Percentiles rank a stretch among this genome's conserved stretches.
Evolutionary conservation across 768 basidiomycete species (phyloP).

Genomic region (Termitomyces sp.): DNA sequence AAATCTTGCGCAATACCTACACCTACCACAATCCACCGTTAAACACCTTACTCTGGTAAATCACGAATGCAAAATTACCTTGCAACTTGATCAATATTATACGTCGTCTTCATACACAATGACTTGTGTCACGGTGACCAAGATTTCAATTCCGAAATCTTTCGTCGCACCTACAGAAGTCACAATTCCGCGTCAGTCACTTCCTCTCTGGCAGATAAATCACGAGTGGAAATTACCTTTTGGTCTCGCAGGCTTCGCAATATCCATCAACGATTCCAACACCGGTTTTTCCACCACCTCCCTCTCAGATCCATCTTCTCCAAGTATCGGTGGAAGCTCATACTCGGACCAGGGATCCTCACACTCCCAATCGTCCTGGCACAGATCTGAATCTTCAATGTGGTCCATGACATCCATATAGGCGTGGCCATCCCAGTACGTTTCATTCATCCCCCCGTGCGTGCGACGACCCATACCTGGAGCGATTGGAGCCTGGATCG

Average conservation of each 20-base stretch:
- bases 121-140: too few species aligned
- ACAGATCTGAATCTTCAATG: neutral
- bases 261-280: constrained; percentile 9
- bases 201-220: too few species aligned
- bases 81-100: too few species aligned
- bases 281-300: neutral
- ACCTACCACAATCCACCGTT: neutral
- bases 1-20: constrained; percentile 11
- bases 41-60: too few species aligned
- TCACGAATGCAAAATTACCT: too few species aligned
- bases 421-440: constrained; percentile 6
- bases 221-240: constrained; percentile 3
- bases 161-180: too few species aligned
- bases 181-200: neutral
- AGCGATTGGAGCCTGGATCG: constrained; percentile 1
- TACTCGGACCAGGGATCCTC: neutral
- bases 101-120: too few species aligned
- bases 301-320: neutral
- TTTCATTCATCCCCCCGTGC: neutral
- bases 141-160: too few species aligned
- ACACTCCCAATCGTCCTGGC: neutral
- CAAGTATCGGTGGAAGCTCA: neutral
- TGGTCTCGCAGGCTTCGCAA: constrained; percentile 11
- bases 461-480: constrained; percentile 10
- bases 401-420: neutral